Base-by-base conservation (phyloP, 148 eudicot genomes). In the Selenicereus undatus region DNA sequence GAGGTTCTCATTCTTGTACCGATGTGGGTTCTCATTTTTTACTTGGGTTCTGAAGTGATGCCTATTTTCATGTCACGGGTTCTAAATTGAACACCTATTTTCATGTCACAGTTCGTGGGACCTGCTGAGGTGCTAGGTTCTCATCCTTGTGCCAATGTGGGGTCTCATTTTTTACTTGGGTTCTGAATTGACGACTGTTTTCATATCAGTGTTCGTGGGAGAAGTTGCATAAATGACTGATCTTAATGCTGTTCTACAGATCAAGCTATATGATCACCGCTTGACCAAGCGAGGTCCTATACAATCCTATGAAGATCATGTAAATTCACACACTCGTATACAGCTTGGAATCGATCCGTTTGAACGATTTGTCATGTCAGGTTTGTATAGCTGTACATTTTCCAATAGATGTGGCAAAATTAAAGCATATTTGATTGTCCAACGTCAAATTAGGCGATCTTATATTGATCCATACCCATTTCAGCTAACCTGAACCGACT, bases 191-290 rank as follows among this genome's bases (percentile, higher is more conserved):
- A 7, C 10, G 1, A 11, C 3, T 24, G 58, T 48, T 74, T n/a
- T 69, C 22, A 11, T 26, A 7, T 39, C 24, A 21, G 43, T 35
- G 43, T 7, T 13, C 29, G 56, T 74, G 27, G 13, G 43, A 26
- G 43, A 51, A 81, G 22, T 48, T 65, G 6, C 51, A 9, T 32
- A 0, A 9, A 22, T 68, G 27, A 62, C 69, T 42, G 24, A 48
- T 17, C 27, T 76, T 68, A 74, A 82, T 69, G 43, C 62, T 56
- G 58, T 79, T 86, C 60, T 78, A 39, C 89, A 95, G 98, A 88
- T 95, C 75, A 88, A 84, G 86, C 96, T 95, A 58, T 93, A 93
- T 74, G 98, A 95, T 86, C 94, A 93, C 75, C 96, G 98, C 77
- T 78, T 91, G 87, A 90, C 81, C 56, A 86, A 85, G 75, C 91